A percentile compares a stretch with the other conserved stretches of the same genome.
Conservation (phyloP, 2,329 filamentous ascomycete species). For the Curvularia sp. region DNA sequence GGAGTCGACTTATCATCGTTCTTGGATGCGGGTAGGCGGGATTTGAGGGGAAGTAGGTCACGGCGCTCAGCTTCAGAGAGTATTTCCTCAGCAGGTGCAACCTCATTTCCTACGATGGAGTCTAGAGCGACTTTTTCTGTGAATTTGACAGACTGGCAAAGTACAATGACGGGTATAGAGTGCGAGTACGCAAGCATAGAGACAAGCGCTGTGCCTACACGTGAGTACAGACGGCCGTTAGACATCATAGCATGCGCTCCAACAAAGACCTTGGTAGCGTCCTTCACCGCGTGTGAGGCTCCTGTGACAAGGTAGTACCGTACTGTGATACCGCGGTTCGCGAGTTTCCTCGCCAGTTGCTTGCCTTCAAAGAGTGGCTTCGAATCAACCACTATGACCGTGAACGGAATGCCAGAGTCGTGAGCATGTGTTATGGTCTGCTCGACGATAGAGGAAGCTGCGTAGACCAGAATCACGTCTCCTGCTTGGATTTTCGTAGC, state of each 20-base stretch:
- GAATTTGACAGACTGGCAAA: constrained; percentile 96
- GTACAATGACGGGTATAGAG: constrained; percentile 82
- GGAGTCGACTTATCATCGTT: constrained; percentile 34
- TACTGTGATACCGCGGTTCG: constrained; percentile 74
- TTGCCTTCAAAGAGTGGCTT: constrained; percentile 74
- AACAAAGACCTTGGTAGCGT: constrained; percentile 77
- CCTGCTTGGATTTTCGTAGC: constrained; percentile 77
- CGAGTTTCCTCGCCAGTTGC: constrained; percentile 74
- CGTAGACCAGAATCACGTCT: constrained; percentile 86
- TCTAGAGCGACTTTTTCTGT: constrained; percentile 88
- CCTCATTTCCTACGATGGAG: constrained; percentile 92
- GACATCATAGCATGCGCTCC: constrained; percentile 93
- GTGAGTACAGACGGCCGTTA: constrained; percentile 88
- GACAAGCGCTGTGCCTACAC: constrained; percentile 84
- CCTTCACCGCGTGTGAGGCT: constrained; percentile 74
- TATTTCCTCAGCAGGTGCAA: constrained; percentile 76
- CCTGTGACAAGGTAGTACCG: constrained; percentile 83
- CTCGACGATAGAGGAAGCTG: constrained; percentile 85
- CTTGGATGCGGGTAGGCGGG: constrained; percentile 33
- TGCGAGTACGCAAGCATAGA: constrained; percentile 81
- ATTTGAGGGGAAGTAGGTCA: constrained; percentile 42
- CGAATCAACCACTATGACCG: constrained; percentile 83
- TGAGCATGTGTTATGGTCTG: constrained; percentile 78
- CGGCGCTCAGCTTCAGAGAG: constrained; percentile 48
- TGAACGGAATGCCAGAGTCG: constrained; percentile 73